These are phyloP conservation scores for Fusarium circinatum DNA, from an alignment of 2,329 filamentous ascomycete genomes.

Conservation along the genomic window DNA sequence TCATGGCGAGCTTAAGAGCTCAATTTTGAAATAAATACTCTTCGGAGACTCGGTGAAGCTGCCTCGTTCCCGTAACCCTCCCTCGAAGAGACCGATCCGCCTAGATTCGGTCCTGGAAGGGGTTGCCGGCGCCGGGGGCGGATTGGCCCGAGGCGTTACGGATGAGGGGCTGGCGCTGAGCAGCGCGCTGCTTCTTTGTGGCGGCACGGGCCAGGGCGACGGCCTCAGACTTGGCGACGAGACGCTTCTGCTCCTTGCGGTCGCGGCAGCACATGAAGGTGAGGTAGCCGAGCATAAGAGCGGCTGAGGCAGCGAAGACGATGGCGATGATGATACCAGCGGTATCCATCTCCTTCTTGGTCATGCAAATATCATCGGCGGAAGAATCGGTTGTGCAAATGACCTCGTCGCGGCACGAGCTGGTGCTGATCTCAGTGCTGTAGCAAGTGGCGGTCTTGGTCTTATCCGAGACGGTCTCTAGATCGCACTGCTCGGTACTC, in stretches of 20 bases:
- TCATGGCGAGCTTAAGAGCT: not conserved
- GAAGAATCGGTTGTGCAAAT: constrained; percentile 56
- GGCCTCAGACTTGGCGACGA: constrained; percentile 59
- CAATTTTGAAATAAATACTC: constrained; percentile 9
- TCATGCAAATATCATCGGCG: constrained; percentile 56
- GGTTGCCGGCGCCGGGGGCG: constrained; percentile 42
- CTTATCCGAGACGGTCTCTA: constrained; percentile 50
- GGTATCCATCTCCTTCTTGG: constrained; percentile 53
- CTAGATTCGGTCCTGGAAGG: constrained; percentile 53
- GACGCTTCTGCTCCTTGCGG: constrained; percentile 55
- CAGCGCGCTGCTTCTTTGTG: constrained; percentile 55
- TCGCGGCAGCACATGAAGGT: constrained; percentile 65
- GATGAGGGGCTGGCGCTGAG: constrained; percentile 52
- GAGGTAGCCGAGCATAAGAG: constrained; percentile 52
- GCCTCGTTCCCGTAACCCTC: constrained; percentile 17
- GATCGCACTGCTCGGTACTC: constrained; percentile 51
- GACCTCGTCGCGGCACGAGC: constrained; percentile 55
- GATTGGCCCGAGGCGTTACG: constrained; percentile 43
- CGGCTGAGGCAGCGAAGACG: constrained; percentile 56
- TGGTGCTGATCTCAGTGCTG: constrained; percentile 47
- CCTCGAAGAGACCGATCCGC: constrained; percentile 32
- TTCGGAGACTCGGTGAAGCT: constrained; percentile 36
- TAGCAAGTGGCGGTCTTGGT: constrained; percentile 54
- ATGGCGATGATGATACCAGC: constrained; percentile 60
- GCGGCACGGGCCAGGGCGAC: constrained; percentile 61